Percentiles rank a stretch among this genome's conserved stretches.
Conservation (phyloP, 371 early-diverging fungal genomes). For the Rhizomucor miehei region DNA sequence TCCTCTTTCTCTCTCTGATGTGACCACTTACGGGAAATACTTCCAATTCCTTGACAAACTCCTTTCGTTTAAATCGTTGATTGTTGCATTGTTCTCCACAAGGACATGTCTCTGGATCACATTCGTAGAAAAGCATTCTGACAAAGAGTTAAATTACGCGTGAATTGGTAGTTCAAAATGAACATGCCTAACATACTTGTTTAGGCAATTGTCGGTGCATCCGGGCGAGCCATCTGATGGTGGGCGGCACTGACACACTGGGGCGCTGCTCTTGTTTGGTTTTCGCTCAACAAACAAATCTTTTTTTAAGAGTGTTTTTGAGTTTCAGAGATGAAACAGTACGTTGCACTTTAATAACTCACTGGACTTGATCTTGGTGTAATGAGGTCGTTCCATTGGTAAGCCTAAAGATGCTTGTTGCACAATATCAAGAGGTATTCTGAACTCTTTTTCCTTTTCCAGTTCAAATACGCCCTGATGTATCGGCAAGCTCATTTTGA, state of each 20-base stretch:
- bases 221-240: constrained; percentile 57
- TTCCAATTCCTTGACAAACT: constrained; percentile 53
- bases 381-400: constrained; percentile 20
- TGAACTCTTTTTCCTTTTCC: constrained; percentile 35
- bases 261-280: constrained; percentile 43
- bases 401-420: constrained; percentile 36
- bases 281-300: constrained; percentile 76
- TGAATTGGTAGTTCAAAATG: too few species aligned
- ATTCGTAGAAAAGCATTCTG: constrained; percentile 78
- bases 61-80: constrained; percentile 66
- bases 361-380: constrained; percentile 35
- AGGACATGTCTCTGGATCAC: constrained; percentile 66
- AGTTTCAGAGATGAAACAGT: not conserved
- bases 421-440: constrained; percentile 45
- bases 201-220: constrained; percentile 77
- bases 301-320: constrained; percentile 20
- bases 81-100: constrained; percentile 73
- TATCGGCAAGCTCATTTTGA: not conserved
- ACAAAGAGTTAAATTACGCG: too few species aligned
- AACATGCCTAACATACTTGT: constrained; percentile 39
- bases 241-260: constrained; percentile 63
- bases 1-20: not conserved
- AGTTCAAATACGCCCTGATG: constrained; percentile 17
- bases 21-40: constrained; percentile 55
- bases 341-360: constrained; percentile 1